Conservation (phyloP, 768 basidiomycete species). For the Boletus sensibilis region DNA sequence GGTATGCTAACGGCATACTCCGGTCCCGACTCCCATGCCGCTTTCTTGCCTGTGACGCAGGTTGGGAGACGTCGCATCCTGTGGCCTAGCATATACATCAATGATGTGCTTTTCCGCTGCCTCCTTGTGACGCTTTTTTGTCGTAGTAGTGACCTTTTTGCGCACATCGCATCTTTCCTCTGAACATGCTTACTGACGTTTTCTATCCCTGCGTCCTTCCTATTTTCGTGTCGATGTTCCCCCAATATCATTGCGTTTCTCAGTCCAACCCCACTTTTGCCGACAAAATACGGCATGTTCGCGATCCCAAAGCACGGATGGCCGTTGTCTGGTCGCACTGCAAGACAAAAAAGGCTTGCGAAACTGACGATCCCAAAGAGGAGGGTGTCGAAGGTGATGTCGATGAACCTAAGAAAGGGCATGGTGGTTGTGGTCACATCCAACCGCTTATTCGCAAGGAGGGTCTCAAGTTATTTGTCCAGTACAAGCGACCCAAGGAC, state of each 20-base stretch:
- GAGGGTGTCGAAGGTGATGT: slow-evolving; percentile 69
- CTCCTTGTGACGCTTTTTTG: slow-evolving; percentile 56
- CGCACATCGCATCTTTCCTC: slow-evolving; percentile 34
- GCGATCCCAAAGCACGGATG: slow-evolving; percentile 86
- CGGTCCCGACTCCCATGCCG: slow-evolving; percentile 29
- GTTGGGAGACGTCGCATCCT: slow-evolving; percentile 39
- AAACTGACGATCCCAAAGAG: slow-evolving; percentile 84
- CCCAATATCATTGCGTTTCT: slow-evolving; percentile 29
- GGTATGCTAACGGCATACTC: slow-evolving; percentile 28
- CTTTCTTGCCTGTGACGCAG: slow-evolving; percentile 73
- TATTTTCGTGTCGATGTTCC: slow-evolving; percentile 25
- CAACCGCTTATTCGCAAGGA: slow-evolving; percentile 93
- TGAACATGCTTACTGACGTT: slow-evolving; percentile 55
- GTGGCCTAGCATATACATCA: slow-evolving; percentile 57
- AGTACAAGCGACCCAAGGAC: slow-evolving; percentile 93
- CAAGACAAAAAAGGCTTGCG: slow-evolving; percentile 87
- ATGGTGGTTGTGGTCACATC: slow-evolving; percentile 94
- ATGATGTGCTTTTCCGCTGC: slow-evolving; percentile 49
- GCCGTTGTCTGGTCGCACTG: slow-evolving; percentile 81
- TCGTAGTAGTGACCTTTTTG: slow-evolving; percentile 28
- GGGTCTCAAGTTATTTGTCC: slow-evolving; percentile 89
- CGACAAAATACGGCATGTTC: slow-evolving; percentile 83
- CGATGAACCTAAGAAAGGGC: slow-evolving; percentile 78
- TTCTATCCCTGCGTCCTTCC: slow-evolving; percentile 49
- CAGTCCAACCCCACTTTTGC: slow-evolving; percentile 85